Evolutionary conservation across 1,139 yeast species (phyloP), one percentile per base, ranked within the genome.

Genomic region (Lodderomyces oxycetoniae): DNA sequence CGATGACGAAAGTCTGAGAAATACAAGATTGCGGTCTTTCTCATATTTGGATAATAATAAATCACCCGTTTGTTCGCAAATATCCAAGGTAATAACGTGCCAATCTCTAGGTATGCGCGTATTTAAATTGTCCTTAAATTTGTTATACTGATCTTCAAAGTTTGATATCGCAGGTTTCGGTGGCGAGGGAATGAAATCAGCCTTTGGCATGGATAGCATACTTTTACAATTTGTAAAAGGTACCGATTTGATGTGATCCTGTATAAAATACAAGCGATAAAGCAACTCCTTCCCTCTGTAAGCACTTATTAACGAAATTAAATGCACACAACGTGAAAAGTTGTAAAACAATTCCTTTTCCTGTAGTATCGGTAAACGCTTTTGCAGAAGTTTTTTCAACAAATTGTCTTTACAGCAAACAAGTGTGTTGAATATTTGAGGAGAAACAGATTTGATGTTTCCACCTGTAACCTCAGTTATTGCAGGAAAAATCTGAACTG

Each of bases 21-120:
- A 61, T n/a, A 71, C 55, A 5, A 83, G 81, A 7, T 45, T 44
- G 1, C 47, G 42, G 2, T 58, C 51, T 11, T 49, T 45, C 9
- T 59, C 67, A 27, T 64, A 55, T 41, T 73, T 71, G 3, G 83
- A 59, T 3, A 86, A 40, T 0, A 80, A 45, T 30, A 87, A 59
- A 48, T 75, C 80, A 0, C 79, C 83, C 5, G 78, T 68, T 6
- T 65, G 50, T 0, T 73, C 55, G 41, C 87, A 77, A n/a, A 77
- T 53, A 47, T 81, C 89, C 17, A 88, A 54, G 0, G 83, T 67
- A 1, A 86, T 59, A 0, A 79, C 71, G 10, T 70, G 55, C 85
- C 91, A 85, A 20, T 58, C 52, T 0, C 53, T 45, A 0, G 88
- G 86, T 14, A 63, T 28, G 26, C 40, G 26, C 16, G 38, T 22